phyloP scores from a whole-genome alignment of 768 basidiomycete genomes.

The Leccinum broughii region DNA sequence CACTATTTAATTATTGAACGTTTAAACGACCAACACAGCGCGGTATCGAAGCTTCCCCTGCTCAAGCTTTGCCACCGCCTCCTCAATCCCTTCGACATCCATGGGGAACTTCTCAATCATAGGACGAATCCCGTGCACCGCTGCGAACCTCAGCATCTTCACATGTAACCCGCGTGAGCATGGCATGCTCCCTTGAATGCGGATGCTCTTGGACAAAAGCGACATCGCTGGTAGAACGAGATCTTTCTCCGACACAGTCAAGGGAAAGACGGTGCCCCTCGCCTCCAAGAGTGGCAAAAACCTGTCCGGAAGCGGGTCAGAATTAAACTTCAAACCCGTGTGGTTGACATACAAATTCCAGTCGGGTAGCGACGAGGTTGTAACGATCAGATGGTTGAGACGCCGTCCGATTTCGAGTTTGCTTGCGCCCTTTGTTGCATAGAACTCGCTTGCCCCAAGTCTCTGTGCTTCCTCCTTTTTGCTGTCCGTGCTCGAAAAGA shows the following conservation, averaged over 20 bases:
- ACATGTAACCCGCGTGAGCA: slow-evolving; percentile 29
- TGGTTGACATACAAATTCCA: slow-evolving; percentile 30
- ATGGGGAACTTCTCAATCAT: slow-evolving; percentile 35
- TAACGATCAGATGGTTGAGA: slow-evolving; percentile 34
- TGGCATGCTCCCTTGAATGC: slow-evolving; percentile 27
- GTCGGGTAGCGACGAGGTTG: slow-evolving; percentile 31
- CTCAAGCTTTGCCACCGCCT: slow-evolving; percentile 28
- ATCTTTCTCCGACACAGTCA: slow-evolving; percentile 26
- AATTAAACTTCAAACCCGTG: background rate
- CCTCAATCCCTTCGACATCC: slow-evolving; percentile 31
- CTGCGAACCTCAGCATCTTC: slow-evolving; percentile 38
- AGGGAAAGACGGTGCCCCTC: slow-evolving; percentile 25
- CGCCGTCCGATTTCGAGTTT: slow-evolving; percentile 29
- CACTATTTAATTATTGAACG: too few relatives aligned
- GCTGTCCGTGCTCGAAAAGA: slow-evolving; percentile 34
- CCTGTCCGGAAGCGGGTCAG: slow-evolving; percentile 12
- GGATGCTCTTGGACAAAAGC: slow-evolving; percentile 19
- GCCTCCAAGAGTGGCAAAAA: slow-evolving; percentile 28
- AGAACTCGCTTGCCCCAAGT: slow-evolving; percentile 39
- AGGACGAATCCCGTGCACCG: slow-evolving; percentile 29
- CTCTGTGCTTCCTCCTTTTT: slow-evolving; percentile 35
- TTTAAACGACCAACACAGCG: slow-evolving; percentile 27
- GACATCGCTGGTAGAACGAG: slow-evolving; percentile 23
- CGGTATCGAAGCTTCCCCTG: slow-evolving; percentile 34
- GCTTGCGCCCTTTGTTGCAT: slow-evolving; percentile 28